Evolutionary conservation across 768 basidiomycete species (phyloP), one percentile per base, ranked within the genome.

Genomic region (Russula sp.): DNA sequence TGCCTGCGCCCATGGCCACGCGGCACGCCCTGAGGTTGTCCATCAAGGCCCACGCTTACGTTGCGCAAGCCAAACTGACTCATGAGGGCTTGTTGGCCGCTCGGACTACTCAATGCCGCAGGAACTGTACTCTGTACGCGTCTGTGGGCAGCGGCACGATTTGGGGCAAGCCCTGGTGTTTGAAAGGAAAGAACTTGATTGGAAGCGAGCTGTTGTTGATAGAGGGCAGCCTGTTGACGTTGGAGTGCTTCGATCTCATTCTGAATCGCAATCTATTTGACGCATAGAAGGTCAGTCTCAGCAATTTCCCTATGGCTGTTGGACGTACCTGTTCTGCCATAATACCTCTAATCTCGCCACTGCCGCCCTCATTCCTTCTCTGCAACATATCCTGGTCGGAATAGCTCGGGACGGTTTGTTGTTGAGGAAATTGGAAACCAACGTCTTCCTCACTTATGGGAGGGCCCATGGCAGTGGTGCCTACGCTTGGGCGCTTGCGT

Each of bases 261-360:
- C 74, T 95, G 93, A 59, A 96, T 70, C 48, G 91, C 91, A 69
- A 95, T 90, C 90, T 92, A 69, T 29, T 39, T 32, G 8, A 38
- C 34, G 39, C 46, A 61, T 41, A 61, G 58, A 39, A 58, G 65
- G 22, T 58, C 53, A 42, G 51, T 16, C 29, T 48, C 39, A 2
- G 41, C 35, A 43, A 43, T 41, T 55, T 59, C n/a, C 49, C 29
- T 36, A 63, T 46, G 32, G 39, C n/a, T 10, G 50, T 10, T 11
- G 6, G 6, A 63, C 76, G 64, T 66, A 92, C 93, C 82, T 98
- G 96, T 74, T 98, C 93, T 7, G 93, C 93, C 92, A 98, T 94
- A 59, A 95, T 88, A 29, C 90, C 90, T 38, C 83, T 83, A 59
- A 94, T 84, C 71, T 96, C 93, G 55, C 85, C 25, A 29, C 3